Conservation (phyloP, 768 basidiomycete species). For the Podaxis sp. region DNA sequence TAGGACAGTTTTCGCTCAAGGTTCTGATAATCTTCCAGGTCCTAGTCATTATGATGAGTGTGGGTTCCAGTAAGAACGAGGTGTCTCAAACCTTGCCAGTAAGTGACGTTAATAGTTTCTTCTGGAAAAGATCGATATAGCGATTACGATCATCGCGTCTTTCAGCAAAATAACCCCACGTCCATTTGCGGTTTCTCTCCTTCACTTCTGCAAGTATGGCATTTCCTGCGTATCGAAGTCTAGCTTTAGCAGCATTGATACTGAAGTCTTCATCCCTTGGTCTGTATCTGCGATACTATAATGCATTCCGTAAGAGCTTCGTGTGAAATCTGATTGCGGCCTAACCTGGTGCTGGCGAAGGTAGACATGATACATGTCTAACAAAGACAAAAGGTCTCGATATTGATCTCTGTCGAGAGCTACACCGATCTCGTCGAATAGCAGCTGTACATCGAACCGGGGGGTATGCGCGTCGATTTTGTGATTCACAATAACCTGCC, state of each 20-base stretch:
- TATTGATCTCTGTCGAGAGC: slow-evolving; percentile 93
- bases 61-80: not conserved
- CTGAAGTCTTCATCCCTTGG: slow-evolving; percentile 62
- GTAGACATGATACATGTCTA: slow-evolving; percentile 98
- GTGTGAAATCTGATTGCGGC: slow-evolving; percentile 5
- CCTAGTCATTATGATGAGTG: slow-evolving; percentile 41
- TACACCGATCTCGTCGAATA: slow-evolving; percentile 93
- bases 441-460: slow-evolving; percentile 81
- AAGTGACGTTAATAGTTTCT: slow-evolving; percentile 58
- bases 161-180: slow-evolving; percentile 88
- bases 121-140: slow-evolving; percentile 86
- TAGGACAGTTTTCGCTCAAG: slow-evolving; percentile 86
- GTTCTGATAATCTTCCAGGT: slow-evolving; percentile 46
- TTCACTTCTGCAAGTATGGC: slow-evolving; percentile 84
- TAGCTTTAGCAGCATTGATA: slow-evolving; percentile 60
- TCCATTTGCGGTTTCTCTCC: slow-evolving; percentile 83
- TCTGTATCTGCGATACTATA: slow-evolving; percentile 81
- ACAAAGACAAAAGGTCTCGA: slow-evolving; percentile 85
- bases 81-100: slow-evolving; percentile 49
- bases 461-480: slow-evolving; percentile 72
- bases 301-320: slow-evolving; percentile 12
- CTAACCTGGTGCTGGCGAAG: slow-evolving; percentile 76
- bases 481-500: slow-evolving; percentile 80
- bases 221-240: slow-evolving; percentile 74
- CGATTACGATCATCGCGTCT: slow-evolving; percentile 82